Percentiles rank a stretch among this genome's conserved stretches.
Conservation (phyloP, 768 basidiomycete species). For the Rhodotorula graminis region DNA sequence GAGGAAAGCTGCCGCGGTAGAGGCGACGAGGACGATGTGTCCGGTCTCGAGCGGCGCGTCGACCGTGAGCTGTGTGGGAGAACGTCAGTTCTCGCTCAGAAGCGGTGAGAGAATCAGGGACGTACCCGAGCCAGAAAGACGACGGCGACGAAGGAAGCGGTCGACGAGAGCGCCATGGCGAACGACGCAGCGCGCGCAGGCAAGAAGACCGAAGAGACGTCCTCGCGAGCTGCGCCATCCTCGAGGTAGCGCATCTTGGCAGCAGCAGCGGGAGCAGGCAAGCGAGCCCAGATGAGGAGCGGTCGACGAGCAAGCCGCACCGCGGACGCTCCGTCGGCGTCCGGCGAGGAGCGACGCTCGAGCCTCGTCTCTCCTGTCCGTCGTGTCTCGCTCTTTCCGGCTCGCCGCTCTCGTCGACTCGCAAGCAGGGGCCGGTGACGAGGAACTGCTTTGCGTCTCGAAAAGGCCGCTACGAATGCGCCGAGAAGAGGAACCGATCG, state of each 20-base stretch:
- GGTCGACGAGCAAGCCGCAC: background rate
- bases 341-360: too few species aligned
- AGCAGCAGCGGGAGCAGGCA: too few species aligned
- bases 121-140: background rate
- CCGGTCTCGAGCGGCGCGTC: background rate
- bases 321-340: too few species aligned
- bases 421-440: too few species aligned
- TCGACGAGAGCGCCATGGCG: background rate
- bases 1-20: background rate
- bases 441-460: too few species aligned
- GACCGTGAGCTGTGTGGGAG: background rate
- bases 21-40: background rate
- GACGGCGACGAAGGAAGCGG: background rate
- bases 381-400: too few species aligned
- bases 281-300: too few species aligned
- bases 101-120: background rate
- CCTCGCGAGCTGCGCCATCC: background rate
- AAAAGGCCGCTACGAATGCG: too few species aligned
- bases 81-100: background rate
- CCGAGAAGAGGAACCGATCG: background rate
- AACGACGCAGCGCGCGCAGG: background rate
- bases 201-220: background rate
- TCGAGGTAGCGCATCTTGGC: background rate
- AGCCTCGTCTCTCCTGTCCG: too few species aligned
- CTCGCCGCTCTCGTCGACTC: too few species aligned